Percentiles rank a stretch among this genome's conserved stretches.
phyloP scores from a whole-genome alignment of 257 asterid species.

The Ligustrum vulgare region DNA sequence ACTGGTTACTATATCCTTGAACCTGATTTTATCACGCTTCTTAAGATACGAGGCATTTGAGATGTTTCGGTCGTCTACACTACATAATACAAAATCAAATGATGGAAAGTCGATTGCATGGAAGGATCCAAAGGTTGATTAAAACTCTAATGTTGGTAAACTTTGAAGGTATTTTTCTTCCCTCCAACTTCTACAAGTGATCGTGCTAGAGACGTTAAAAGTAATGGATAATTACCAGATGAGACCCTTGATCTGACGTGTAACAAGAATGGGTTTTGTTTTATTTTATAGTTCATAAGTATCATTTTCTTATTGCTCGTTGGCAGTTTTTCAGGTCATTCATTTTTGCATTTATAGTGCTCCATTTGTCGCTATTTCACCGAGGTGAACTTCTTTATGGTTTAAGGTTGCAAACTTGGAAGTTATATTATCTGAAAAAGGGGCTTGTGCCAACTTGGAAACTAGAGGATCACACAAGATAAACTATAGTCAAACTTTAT shows the following conservation, averaged over 20 bases:
- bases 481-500: too few species aligned
- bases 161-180: background rate
- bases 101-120: background rate
- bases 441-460: constrained; percentile 93
- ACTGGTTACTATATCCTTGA: background rate
- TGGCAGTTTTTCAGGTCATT: background rate
- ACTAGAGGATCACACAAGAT: constrained; percentile 73
- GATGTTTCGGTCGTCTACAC: background rate
- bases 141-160: background rate
- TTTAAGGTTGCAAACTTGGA: constrained; percentile 83
- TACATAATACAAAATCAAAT: background rate
- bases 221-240: background rate
- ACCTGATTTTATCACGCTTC: too few species aligned
- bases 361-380: constrained; percentile 7
- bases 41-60: background rate
- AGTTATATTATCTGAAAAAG: constrained; percentile 86
- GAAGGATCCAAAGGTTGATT: background rate
- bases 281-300: background rate
- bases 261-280: background rate
- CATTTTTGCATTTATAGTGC: constrained; percentile 12
- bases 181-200: background rate
- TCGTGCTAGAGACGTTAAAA: background rate
- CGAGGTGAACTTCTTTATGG: background rate
- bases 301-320: background rate
- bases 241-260: background rate